Percentiles rank a stretch among this genome's conserved stretches.
phyloP scores from a whole-genome alignment of 768 basidiomycete genomes.

The Goffeauzyma gilvescens region DNA sequence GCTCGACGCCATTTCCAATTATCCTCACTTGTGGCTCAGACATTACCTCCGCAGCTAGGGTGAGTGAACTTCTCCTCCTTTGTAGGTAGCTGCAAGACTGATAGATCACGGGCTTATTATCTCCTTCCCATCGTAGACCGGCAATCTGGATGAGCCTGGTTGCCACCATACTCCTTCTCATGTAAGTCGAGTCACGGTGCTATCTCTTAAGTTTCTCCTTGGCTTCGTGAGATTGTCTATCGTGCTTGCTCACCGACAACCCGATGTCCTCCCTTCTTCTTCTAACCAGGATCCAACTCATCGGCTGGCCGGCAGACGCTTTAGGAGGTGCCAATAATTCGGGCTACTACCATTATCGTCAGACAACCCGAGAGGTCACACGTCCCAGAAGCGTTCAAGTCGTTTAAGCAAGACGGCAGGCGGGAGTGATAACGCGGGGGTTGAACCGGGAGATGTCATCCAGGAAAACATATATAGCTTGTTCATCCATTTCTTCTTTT shows the following conservation, averaged over 20 bases:
- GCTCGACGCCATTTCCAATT: slow-evolving; percentile 22
- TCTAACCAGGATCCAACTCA: slow-evolving; percentile 15
- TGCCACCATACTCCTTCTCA: slow-evolving; percentile 16
- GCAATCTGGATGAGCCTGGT: slow-evolving; percentile 30
- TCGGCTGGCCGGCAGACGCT: slow-evolving; percentile 27
- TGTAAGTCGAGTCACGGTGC: slow-evolving; percentile 16
- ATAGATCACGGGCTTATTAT: too few relatives aligned
- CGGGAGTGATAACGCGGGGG: too few relatives aligned
- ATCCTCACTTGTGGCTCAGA: slow-evolving; percentile 1
- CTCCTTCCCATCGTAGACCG: too few relatives aligned
- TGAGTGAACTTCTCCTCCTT: slow-evolving; percentile 10
- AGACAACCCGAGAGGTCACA: slow-evolving; percentile 27
- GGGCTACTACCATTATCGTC: slow-evolving; percentile 32
- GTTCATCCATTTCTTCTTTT: too few relatives aligned
- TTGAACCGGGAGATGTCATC: too few relatives aligned
- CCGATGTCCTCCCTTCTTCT: background rate
- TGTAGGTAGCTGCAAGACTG: too few relatives aligned
- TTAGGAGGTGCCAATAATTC: slow-evolving; percentile 22
- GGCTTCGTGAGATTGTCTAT: too few relatives aligned
- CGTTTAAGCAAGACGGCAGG: too few relatives aligned
- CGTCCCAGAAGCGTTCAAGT: too few relatives aligned
- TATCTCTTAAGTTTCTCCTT: background rate
- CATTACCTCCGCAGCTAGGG: slow-evolving; percentile 18
- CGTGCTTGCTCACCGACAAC: too few relatives aligned
- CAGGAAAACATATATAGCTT: too few relatives aligned